Conservation (phyloP, 257 asterid genomes). For the Gardenia jasminoides region DNA sequence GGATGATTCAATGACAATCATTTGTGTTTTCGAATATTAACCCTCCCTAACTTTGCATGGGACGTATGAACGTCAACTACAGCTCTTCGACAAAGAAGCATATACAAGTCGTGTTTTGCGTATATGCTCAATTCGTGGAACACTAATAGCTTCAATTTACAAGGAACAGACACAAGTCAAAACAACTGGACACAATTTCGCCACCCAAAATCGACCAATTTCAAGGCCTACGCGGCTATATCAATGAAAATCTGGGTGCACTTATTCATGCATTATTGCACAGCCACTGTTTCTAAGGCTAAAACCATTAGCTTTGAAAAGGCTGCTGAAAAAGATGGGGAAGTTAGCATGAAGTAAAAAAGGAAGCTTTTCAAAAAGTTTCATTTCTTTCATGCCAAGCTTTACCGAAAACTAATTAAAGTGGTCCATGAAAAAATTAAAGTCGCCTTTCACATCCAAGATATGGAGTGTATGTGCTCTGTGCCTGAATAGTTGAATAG, state of each 20-base stretch:
- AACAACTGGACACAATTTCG: no score
- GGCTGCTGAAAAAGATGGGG: constrained; percentile 23
- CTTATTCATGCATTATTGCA: constrained; percentile 9
- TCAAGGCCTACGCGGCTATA: not conserved
- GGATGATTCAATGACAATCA: no score
- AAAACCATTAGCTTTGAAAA: constrained; percentile 13
- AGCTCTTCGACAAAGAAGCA: no score
- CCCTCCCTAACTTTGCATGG: no score
- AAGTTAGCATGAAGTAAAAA: constrained; percentile 25
- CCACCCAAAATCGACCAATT: not conserved
- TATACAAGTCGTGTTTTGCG: not conserved
- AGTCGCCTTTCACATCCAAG: not conserved
- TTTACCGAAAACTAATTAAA: constrained; percentile 4
- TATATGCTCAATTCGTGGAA: not conserved
- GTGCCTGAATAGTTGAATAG: not conserved
- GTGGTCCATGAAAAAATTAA: not conserved
- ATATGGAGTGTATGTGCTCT: not conserved
- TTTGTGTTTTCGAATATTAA: no score
- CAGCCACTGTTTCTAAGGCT: constrained; percentile 6
- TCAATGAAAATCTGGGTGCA: no score
- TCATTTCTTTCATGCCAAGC: constrained; percentile 28
- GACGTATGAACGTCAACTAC: no score
- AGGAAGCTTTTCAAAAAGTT: constrained; percentile 26
- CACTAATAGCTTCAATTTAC: not conserved
- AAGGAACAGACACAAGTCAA: not conserved